Evolutionary conservation across 2,329 filamentous ascomycete species (phyloP), one percentile per base, ranked within the genome.

Genomic region (Nigrospora oryzae): DNA sequence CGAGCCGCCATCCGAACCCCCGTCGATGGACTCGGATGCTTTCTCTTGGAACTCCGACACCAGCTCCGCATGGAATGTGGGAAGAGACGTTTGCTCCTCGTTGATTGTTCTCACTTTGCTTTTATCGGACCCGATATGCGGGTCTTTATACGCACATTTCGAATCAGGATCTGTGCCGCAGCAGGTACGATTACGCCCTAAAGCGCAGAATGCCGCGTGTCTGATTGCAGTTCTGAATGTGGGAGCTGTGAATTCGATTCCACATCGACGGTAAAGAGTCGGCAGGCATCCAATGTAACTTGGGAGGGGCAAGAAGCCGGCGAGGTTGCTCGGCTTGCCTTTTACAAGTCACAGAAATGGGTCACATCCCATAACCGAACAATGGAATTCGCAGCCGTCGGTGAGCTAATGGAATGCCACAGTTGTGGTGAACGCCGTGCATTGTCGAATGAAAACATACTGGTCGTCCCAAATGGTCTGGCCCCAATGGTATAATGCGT

Each of bases 271-370:
- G 23, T 40, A 45, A 19, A n/a, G 38, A 11, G 2, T 1, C 16
- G 16, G 13, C 36, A 44, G 40, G n/a, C 19, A 13, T 8, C 1
- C 3, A 15, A 13, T 13, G 14, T 2, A 31, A 12, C 1, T 16
- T 17, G 8, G 17, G 13, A 2, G n/a, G n/a, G n/a, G n/a, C n/a
- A n/a, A n/a, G n/a, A n/a, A n/a, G n/a, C n/a, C n/a, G n/a, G n/a
- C n/a, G n/a, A n/a, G n/a, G 1, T 16, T 42, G 4, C 23, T 4
- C 3, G 19, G 3, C 28, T 17, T 34, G 3, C 14, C 38, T 36
- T 40, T 44, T 32, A 44, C 14, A 31, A 45, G 30, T 31, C 38
- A 45, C 36, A 45, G 7, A 30, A 45, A 44, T 10, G 43, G 43
- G 32, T n/a, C 28, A 11, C 43, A 44, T 31, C 32, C 31, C 11